These are phyloP conservation scores for Calamus simplicifolius DNA, from an alignment of 176 grass and related monocot species.

Conservation along the genomic window DNA sequence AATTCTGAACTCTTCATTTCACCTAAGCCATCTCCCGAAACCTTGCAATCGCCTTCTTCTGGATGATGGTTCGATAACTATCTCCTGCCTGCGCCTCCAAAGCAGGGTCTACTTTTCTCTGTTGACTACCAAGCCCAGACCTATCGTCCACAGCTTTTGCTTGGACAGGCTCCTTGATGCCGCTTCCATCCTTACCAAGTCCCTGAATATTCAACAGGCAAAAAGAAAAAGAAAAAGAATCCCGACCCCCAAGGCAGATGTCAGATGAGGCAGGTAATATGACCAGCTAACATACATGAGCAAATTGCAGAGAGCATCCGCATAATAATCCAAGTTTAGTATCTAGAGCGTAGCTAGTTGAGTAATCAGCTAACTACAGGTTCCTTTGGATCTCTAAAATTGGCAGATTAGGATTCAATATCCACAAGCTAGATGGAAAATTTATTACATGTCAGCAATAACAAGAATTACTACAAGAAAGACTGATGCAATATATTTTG, in stretches of 20 bases:
- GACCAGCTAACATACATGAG: not conserved
- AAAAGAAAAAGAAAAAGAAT: constrained; percentile 35
- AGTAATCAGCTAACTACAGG: no score
- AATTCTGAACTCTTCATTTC: no score
- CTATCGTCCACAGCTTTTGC: constrained; percentile 67
- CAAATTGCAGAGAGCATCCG: no score
- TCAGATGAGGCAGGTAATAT: constrained; percentile 20
- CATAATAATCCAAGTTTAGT: no score
- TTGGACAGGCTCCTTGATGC: constrained; percentile 95
- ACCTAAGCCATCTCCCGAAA: constrained; percentile 75
- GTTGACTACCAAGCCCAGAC: constrained; percentile 80
- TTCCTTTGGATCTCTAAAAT: no score
- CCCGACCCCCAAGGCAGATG: constrained; percentile 23
- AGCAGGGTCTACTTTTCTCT: constrained; percentile 43
- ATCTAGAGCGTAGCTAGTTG: no score
- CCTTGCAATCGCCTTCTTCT: constrained; percentile 94
- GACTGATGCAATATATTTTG: no score
- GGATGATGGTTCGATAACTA: constrained; percentile 90
- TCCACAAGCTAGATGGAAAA: no score
- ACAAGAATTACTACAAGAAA: no score
- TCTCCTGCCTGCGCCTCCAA: constrained; percentile 82
- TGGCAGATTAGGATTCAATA: no score
- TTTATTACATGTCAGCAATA: no score
- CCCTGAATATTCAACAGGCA: constrained; percentile 45
- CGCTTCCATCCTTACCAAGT: constrained; percentile 82